Base-by-base conservation (phyloP, 768 basidiomycete species). In the Agaricus blazei region DNA sequence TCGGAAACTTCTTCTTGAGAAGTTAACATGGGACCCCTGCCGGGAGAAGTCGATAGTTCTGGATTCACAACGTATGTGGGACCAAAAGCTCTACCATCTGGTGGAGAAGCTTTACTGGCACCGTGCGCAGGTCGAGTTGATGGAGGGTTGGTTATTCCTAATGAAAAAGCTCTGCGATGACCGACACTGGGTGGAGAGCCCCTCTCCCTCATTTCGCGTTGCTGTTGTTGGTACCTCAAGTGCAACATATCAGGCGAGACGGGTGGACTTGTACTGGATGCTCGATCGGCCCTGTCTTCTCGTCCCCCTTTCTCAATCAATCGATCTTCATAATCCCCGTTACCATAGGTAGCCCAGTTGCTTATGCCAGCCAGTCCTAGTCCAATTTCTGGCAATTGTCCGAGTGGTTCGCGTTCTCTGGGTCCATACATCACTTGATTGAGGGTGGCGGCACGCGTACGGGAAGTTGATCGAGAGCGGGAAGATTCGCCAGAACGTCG, bases 1-100 rank as follows among this genome's bases (percentile, higher is more conserved):
- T 82, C 83, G 51, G 87, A 85, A 2, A 90, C 81, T 54, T 84
- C 88, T 3, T 76, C 74, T 59, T 79, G 82, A 29, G 75, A 82
- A n/a, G 85, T 85, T 31, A 87, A 69, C 77, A 88, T 79, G 15
- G 82, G 76, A 8, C 78, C 80, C 26, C 66, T 60, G 23, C 54
- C 56, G 6, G 69, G 66, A 2, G 66, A 68, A 26, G 67, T 67
- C 3, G 68, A 1, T 64, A 65, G 2, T 63, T 48, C 9, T 58
- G 60, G 40, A 47, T 24, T 24, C 24, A n/a, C 7, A 40, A 48
- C 23, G 27, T 38, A 34, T 29, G 37, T 4, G 34, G 51, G 9
- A 9, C 1, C 26, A 27, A 38, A 0, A 15, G 12, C 28, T 46
- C 45, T 50, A 29, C 19, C 19, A 19, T 19, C 19, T 19, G 27